These are phyloP conservation scores for Hymenoscyphus repandus DNA, from an alignment of 2,329 filamentous ascomycete genomes.

Conservation along the genomic window DNA sequence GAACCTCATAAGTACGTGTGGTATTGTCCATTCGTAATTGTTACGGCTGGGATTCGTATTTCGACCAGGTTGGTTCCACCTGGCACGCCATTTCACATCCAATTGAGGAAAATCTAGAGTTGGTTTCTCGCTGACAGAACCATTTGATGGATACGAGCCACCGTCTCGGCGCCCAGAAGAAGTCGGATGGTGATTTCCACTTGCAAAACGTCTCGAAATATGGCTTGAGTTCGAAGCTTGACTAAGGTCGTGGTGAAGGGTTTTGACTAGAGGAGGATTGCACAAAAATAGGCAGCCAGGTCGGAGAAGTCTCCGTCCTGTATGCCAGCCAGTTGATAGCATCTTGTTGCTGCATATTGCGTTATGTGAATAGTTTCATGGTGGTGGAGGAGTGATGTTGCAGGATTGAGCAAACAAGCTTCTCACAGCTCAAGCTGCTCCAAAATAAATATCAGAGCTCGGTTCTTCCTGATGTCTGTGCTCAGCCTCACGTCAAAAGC, in stretches of 20 bases:
- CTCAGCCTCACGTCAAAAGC: too few species aligned
- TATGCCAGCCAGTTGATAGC: slow-evolving; percentile 13
- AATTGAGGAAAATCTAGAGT: slow-evolving; percentile 19
- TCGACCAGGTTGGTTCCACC: slow-evolving; percentile 12
- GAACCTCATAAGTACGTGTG: too few species aligned
- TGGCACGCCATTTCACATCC: slow-evolving; percentile 27
- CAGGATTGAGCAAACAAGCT: too few species aligned
- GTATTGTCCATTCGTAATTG: background rate
- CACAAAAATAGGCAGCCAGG: background rate
- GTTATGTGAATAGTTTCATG: slow-evolving; percentile 17
- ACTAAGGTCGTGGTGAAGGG: background rate
- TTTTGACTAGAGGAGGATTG: background rate
- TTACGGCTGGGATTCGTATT: background rate
- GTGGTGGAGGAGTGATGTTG: background rate
- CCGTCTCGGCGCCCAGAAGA: background rate
- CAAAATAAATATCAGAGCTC: background rate
- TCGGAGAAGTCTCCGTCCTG: slow-evolving; percentile 6
- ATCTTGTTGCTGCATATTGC: slow-evolving; percentile 9
- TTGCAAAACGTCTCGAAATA: background rate
- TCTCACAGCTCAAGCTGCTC: too few species aligned
- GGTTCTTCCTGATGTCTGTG: background rate
- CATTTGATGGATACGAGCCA: background rate
- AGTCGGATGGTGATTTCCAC: too few species aligned
- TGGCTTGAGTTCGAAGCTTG: background rate
- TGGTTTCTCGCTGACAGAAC: background rate